phyloP scores from a whole-genome alignment of 148 eudicot species.

The Rhododendron ovatum region DNA sequence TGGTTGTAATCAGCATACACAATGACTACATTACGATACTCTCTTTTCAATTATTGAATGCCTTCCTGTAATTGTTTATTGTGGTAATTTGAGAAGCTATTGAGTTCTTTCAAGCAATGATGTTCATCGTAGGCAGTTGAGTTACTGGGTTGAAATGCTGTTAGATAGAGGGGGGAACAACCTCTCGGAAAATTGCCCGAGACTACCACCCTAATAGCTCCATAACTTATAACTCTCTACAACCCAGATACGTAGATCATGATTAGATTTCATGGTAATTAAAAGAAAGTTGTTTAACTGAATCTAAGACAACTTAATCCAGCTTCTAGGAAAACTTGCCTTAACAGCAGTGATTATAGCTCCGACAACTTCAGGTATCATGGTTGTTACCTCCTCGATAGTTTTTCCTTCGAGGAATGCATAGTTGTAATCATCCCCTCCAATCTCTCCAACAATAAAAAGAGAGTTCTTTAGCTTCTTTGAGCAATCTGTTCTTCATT shows the following conservation, averaged over 20 bases:
- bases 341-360: not conserved
- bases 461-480: not conserved
- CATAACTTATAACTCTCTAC: slow-evolving; percentile 21
- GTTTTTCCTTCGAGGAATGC: not conserved
- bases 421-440: not conserved
- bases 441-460: not conserved
- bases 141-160: slow-evolving; percentile 1
- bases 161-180: slow-evolving; percentile 22
- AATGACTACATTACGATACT: not conserved
- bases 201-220: slow-evolving; percentile 23
- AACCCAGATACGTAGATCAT: not conserved
- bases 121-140: slow-evolving; percentile 7
- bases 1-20: slow-evolving; percentile 17
- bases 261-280: not conserved
- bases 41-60: not conserved
- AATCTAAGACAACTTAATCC: not conserved
- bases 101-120: not conserved
- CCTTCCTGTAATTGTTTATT: slow-evolving; percentile 1
- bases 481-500: not conserved
- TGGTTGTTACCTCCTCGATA: not conserved
- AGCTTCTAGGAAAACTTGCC: not conserved
- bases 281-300: too few relatives aligned
- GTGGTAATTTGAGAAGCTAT: not conserved
- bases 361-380: not conserved
- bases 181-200: slow-evolving; percentile 31